phyloP scores from a whole-genome alignment of 1,139 yeast genomes.

The Taphrina communis region DNA sequence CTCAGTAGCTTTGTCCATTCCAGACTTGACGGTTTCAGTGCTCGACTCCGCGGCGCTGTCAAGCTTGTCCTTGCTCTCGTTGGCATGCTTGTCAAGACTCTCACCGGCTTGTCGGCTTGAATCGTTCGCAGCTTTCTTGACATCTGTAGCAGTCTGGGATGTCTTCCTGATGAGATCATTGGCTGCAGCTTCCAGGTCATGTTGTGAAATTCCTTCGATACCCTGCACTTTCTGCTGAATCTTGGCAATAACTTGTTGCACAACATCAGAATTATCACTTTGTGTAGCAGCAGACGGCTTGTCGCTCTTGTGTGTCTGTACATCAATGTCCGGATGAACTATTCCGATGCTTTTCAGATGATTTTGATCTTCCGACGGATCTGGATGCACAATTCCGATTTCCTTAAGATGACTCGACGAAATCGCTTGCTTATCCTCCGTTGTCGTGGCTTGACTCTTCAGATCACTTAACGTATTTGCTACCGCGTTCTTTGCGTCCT shows the following conservation, averaged over 20 bases:
- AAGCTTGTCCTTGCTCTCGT: neutral
- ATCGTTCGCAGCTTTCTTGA: neutral
- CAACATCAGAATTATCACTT: neutral
- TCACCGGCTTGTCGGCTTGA: neutral
- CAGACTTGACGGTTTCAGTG: neutral
- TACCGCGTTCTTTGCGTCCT: conserved; percentile 5
- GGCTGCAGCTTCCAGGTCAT: conserved; percentile 31
- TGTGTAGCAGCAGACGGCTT: neutral
- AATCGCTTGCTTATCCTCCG: neutral
- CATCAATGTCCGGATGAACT: conserved; percentile 20
- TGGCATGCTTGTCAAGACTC: neutral
- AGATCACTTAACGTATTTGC: neutral
- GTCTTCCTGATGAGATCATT: conserved; percentile 18
- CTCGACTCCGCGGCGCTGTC: neutral
- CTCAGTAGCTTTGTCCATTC: conserved; percentile 33
- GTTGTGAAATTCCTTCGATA: conserved; percentile 21
- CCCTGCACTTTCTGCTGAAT: conserved; percentile 23
- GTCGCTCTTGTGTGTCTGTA: neutral
- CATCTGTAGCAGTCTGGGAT: conserved; percentile 1
- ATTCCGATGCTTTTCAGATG: conserved; percentile 30
- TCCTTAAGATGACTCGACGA: conserved; percentile 13
- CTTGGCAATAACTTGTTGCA: conserved; percentile 19
- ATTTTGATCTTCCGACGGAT: conserved; percentile 6
- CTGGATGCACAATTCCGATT: conserved; percentile 35
- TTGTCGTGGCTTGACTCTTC: neutral